Evolutionary conservation across 176 grass and related monocot species (phyloP).

Genomic region (Canna indica): DNA sequence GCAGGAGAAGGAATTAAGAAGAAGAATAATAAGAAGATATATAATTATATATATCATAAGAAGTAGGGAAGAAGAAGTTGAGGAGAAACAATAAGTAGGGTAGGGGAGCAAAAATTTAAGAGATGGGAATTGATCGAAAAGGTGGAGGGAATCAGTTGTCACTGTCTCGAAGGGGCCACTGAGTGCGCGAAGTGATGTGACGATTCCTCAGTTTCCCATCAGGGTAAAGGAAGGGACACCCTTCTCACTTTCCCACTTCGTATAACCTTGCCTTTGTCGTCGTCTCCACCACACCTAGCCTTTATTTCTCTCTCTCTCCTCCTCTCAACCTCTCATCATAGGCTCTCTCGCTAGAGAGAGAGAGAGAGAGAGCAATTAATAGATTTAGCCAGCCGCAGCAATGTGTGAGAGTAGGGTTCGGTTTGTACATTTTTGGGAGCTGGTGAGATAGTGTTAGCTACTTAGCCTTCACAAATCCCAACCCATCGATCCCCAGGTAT

Average conservation of each 20-base stretch:
- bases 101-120: neutral
- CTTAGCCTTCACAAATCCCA: neutral
- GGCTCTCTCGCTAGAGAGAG: neutral
- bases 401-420: no score
- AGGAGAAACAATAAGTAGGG: neutral
- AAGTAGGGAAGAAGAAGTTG: neutral
- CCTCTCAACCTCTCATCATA: neutral
- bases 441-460: neutral
- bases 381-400: no score
- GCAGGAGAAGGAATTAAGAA: no score
- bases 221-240: neutral
- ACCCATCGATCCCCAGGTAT: neutral
- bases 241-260: constrained; percentile 9
- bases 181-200: constrained; percentile 16
- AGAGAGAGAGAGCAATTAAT: neutral
- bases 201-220: constrained; percentile 15
- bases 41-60: no score
- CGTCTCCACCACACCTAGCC: neutral
- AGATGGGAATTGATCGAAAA: neutral
- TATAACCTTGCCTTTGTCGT: neutral
- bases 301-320: neutral
- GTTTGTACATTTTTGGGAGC: neutral
- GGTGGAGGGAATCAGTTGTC: constrained; percentile 11
- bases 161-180: neutral
- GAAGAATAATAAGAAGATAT: no score